phyloP scores from a whole-genome alignment of 73 alveolate species.

The Paramecium primaurelia region DNA sequence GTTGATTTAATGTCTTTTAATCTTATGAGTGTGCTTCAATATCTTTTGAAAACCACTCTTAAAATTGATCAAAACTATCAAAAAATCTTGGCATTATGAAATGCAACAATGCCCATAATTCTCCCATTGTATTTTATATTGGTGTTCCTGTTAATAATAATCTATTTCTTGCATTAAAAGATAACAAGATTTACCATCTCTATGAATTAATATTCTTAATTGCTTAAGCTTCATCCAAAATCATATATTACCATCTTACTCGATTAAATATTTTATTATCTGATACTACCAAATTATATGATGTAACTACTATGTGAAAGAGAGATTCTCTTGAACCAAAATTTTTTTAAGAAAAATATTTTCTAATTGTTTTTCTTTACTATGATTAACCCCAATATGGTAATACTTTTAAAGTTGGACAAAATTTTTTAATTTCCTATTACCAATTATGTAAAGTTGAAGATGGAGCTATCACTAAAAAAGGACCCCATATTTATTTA shows the following conservation, averaged over 20 bases:
- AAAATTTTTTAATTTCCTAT: constrained; percentile 88
- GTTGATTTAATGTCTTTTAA: constrained; percentile 89
- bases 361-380: constrained; percentile 92
- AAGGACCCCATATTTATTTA: constrained; percentile 98
- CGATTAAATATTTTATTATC: constrained; percentile 89
- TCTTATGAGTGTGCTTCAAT: constrained; percentile 95
- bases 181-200: constrained; percentile 92
- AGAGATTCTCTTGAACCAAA: constrained; percentile 84
- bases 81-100: constrained; percentile 97
- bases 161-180: constrained; percentile 94
- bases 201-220: constrained; percentile 89
- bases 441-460: constrained; percentile 96
- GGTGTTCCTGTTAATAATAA: constrained; percentile 98
- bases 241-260: constrained; percentile 97
- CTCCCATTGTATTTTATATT: constrained; percentile 98
- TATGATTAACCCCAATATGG: constrained; percentile 96
- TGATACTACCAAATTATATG: constrained; percentile 88
- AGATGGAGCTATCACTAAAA: constrained; percentile 93
- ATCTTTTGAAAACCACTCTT: constrained; percentile 99
- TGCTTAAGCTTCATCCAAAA: constrained; percentile 98
- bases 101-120: constrained; percentile 98
- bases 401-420: constrained; percentile 93
- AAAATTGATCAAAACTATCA: constrained; percentile 96
- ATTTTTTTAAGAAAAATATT: constrained; percentile 86
- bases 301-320: constrained; percentile 91